Base-by-base conservation (phyloP, 306 rosid genomes). In the Trifolium repens region DNA sequence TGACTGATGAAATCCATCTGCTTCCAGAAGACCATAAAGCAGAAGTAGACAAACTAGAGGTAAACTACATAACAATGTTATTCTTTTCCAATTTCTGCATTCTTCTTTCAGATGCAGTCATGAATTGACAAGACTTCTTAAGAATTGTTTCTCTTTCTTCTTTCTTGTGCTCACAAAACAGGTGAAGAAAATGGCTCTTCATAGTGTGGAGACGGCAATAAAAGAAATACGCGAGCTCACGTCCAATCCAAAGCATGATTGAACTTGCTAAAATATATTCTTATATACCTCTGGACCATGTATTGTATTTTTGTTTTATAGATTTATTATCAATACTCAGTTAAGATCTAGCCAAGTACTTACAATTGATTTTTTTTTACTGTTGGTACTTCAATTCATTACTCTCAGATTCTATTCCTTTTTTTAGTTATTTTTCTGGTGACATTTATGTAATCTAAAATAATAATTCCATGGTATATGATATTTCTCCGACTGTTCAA, bases 101-200 rank as follows among this genome's bases (percentile, higher is more conserved):
- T 72, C 8, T 71, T 67, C 55, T 39, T 13, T 55, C 74, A 64
- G 16, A 32, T 57, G 5, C 74, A 54, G 8, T 0, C 60, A 10
- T 50, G 37, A 72, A 71, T 79, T 64, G 67, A 85, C 75, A 66
- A 32, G 59, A 39, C 40, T 57, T n/a, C n/a, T n/a, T n/a, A n/a
- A n/a, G n/a, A n/a, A n/a, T n/a, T n/a, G n/a, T n/a, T n/a, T n/a
- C n/a, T n/a, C n/a, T n/a, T n/a, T n/a, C n/a, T 6, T 54, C 39
- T 52, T 71, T 81, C 42, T 32, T 37, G 44, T 63, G 54, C 53
- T 80, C 69, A 19, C 81, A 76, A 77, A 81, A 44, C 89, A 96
- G 99, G 92, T 90, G 87, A 89, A 84, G 90, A 92, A 84, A 87
- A 90, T 87, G 87, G 94, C 97, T 39, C 88, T 96, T 62, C 43